phyloP scores from a whole-genome alignment of 805 yeast species.

The Lachancea meyersii region DNA sequence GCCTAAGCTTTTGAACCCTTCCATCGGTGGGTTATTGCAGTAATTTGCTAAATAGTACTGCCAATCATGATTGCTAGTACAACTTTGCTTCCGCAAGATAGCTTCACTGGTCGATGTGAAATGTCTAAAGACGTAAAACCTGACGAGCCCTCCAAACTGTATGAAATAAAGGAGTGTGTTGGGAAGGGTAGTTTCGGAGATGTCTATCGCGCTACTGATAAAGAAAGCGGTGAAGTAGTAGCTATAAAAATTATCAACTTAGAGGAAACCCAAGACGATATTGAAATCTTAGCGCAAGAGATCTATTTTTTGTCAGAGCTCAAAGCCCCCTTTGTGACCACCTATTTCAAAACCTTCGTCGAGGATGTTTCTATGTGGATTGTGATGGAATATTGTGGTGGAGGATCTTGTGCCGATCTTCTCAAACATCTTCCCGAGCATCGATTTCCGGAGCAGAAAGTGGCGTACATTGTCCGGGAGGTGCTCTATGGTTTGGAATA shows the following conservation, averaged over 20 bases:
- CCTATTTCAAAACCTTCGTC: constrained; percentile 56
- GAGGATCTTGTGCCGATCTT: constrained; percentile 82
- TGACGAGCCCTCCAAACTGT: constrained; percentile 25
- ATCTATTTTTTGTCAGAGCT: constrained; percentile 66
- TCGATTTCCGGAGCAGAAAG: constrained; percentile 50
- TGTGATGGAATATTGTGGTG: constrained; percentile 93
- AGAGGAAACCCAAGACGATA: constrained; percentile 73
- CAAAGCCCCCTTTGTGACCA: constrained; percentile 60
- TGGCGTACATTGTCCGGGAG: constrained; percentile 56
- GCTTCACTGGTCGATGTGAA: not conserved
- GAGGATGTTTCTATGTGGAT: constrained; percentile 73
- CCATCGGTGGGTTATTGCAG: not conserved
- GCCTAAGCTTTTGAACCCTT: not conserved
- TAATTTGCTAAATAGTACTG: not conserved
- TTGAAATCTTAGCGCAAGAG: constrained; percentile 66
- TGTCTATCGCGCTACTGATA: constrained; percentile 57
- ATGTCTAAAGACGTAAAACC: not conserved
- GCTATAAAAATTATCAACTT: constrained; percentile 86
- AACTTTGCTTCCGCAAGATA: not conserved
- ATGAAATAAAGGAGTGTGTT: constrained; percentile 47
- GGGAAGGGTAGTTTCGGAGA: constrained; percentile 88
- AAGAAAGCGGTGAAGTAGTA: constrained; percentile 40
- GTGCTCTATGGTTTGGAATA: constrained; percentile 68
- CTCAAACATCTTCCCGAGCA: constrained; percentile 43
- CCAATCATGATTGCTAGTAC: not conserved